Conservation (phyloP, 108 stramenopile species). For the Mayamaea pseudoterrestris region DNA sequence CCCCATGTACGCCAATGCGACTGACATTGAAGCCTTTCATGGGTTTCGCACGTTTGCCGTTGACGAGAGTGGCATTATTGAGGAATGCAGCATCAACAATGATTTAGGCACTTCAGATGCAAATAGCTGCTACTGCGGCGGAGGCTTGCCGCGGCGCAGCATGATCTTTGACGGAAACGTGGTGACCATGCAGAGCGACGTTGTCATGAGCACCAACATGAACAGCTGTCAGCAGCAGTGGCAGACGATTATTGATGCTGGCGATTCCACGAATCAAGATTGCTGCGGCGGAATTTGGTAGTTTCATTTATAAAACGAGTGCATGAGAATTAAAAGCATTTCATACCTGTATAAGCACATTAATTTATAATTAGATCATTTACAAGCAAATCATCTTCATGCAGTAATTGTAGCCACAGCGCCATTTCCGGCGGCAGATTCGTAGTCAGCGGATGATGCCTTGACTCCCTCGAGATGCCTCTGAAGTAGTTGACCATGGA, state of each 20-base stretch:
- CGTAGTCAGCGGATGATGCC: too few relatives aligned
- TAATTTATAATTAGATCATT: too few relatives aligned
- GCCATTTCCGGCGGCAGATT: too few relatives aligned
- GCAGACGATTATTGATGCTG: not conserved
- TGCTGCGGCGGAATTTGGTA: slow-evolving; percentile 5
- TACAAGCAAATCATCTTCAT: too few relatives aligned
- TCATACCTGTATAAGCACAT: too few relatives aligned
- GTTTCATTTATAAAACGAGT: too few relatives aligned
- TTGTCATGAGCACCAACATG: slow-evolving; percentile 24
- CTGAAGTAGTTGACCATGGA: slow-evolving; percentile 14
- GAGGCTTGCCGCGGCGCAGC: slow-evolving; percentile 18
- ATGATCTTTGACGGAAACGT: slow-evolving; percentile 36
- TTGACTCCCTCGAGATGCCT: slow-evolving; percentile 23
- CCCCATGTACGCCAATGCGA: slow-evolving; percentile 10
- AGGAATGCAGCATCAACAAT: slow-evolving; percentile 12
- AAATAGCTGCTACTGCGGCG: slow-evolving; percentile 10
- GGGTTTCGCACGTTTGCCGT: slow-evolving; percentile 38
- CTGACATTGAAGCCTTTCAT: slow-evolving; percentile 16
- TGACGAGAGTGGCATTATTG: slow-evolving; percentile 11
- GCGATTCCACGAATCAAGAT: not conserved
- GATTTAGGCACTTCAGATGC: not conserved
- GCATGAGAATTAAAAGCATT: too few relatives aligned
- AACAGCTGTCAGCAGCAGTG: slow-evolving; percentile 7
- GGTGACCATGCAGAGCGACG: slow-evolving; percentile 25
- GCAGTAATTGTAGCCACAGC: too few relatives aligned